These are phyloP conservation scores for Alloascoidea hylecoeti DNA, from an alignment of 805 yeast species.

Conservation along the genomic window DNA sequence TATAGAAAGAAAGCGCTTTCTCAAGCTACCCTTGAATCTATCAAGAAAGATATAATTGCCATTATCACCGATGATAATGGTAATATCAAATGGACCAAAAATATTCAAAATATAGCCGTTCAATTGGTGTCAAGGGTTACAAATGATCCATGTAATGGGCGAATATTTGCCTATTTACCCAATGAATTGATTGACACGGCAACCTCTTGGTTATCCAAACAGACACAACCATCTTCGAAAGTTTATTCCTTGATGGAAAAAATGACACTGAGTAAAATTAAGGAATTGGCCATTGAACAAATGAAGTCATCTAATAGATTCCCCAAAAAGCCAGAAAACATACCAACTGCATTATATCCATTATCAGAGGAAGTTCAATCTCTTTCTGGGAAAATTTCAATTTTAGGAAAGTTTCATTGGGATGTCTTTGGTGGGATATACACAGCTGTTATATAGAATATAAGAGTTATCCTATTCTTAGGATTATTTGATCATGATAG, in stretches of 20 bases:
- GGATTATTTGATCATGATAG: too few species aligned
- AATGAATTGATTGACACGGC: slow-evolving; percentile 41
- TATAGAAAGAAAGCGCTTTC: slow-evolving; percentile 12
- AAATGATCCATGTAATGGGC: not conserved
- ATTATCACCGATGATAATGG: slow-evolving; percentile 76
- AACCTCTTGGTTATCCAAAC: slow-evolving; percentile 64
- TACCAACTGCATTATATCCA: too few species aligned
- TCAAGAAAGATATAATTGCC: slow-evolving; percentile 56
- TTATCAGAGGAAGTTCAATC: not conserved
- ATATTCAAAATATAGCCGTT: slow-evolving; percentile 28
- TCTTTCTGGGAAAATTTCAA: slow-evolving; percentile 24
- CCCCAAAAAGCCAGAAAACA: too few species aligned
- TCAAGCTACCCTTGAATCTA: slow-evolving; percentile 8
- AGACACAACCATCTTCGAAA: slow-evolving; percentile 63
- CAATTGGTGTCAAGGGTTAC: not conserved
- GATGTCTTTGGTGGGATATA: slow-evolving; percentile 62
- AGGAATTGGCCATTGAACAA: too few species aligned
- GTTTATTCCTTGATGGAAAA: slow-evolving; percentile 24
- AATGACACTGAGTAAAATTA: too few species aligned
- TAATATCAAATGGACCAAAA: slow-evolving; percentile 74
- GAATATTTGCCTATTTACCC: slow-evolving; percentile 9
- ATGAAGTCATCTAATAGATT: too few species aligned
- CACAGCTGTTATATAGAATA: too few species aligned
- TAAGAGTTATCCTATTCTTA: too few species aligned
- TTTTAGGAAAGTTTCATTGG: slow-evolving; percentile 62